phyloP scores from a whole-genome alignment of 2,329 filamentous ascomycete species.

The Fusarium sp. region DNA sequence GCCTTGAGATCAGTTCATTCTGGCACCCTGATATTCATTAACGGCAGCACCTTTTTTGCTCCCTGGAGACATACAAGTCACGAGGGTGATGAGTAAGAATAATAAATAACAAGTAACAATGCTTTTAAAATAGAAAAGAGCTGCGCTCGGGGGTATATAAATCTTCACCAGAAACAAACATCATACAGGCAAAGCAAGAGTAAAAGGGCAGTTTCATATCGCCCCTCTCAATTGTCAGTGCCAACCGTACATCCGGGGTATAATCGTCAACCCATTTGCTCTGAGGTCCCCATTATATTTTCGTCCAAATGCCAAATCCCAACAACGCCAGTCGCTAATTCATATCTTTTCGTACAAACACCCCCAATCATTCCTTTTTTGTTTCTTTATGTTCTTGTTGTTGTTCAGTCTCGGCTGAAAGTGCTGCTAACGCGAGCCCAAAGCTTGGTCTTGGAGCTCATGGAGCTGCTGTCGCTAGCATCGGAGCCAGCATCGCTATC shows the following conservation, averaged over 20 bases:
- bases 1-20: neutral
- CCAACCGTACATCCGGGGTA: constrained; percentile 31
- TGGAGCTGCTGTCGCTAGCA: constrained; percentile 51
- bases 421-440: constrained; percentile 47
- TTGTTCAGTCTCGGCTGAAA: constrained; percentile 42
- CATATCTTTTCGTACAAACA: constrained; percentile 7
- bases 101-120: neutral
- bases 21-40: neutral
- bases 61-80: neutral
- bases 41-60: neutral
- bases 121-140: constrained; percentile 20
- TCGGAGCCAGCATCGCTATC: constrained; percentile 45
- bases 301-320: constrained; percentile 1
- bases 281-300: constrained; percentile 42
- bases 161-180: constrained; percentile 58
- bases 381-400: neutral
- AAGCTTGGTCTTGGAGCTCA: constrained; percentile 45
- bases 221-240: constrained; percentile 24
- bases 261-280: constrained; percentile 40
- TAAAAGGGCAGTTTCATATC: constrained; percentile 28
- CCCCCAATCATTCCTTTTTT: neutral
- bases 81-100: neutral
- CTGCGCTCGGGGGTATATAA: constrained; percentile 50
- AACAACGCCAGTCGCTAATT: constrained; percentile 41
- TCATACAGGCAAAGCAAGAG: constrained; percentile 33